A percentile compares a stretch with the other conserved stretches of the same genome.
Conservation (phyloP, 495 filamentous ascomycete genomes). For the Lepraria neglecta region DNA sequence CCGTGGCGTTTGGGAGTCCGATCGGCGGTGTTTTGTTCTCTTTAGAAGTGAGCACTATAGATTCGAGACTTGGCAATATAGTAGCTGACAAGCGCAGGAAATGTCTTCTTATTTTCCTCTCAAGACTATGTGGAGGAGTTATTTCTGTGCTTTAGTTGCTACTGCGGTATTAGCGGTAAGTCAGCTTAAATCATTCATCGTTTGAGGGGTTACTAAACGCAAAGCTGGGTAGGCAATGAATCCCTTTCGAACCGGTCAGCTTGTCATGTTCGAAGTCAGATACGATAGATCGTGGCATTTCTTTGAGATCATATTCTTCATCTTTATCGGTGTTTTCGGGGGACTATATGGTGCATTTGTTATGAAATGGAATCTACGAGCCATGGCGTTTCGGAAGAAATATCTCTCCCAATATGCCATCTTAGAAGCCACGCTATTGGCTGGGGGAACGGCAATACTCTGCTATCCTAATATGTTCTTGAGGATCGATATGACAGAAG, state of each 20-base stretch:
- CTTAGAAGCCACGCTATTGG: slow-evolving; percentile 79
- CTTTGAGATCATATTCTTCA: slow-evolving; percentile 90
- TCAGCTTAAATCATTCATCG: neutral
- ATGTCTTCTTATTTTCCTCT: slow-evolving; percentile 98
- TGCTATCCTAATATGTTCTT: slow-evolving; percentile 97
- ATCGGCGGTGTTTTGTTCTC: slow-evolving; percentile 97
- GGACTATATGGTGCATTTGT: slow-evolving; percentile 95
- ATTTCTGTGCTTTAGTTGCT: slow-evolving; percentile 95
- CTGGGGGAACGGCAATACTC: slow-evolving; percentile 74
- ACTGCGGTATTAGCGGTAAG: slow-evolving; percentile 80
- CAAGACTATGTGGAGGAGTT: slow-evolving; percentile 96
- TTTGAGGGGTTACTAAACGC: neutral
- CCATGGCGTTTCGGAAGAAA: slow-evolving; percentile 89
- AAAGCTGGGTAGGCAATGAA: slow-evolving; percentile 65
- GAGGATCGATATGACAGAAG: slow-evolving; percentile 97
- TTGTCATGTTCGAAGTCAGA: slow-evolving; percentile 98
- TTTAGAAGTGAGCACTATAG: slow-evolving; percentile 53
- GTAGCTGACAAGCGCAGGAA: slow-evolving; percentile 46
- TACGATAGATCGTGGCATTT: slow-evolving; percentile 98
- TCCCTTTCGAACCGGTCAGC: slow-evolving; percentile 92
- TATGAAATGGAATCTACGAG: slow-evolving; percentile 95
- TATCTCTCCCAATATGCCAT: slow-evolving; percentile 81
- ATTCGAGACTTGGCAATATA: neutral
- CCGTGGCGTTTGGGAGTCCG: slow-evolving; percentile 93
- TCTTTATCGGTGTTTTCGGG: slow-evolving; percentile 86